Evolutionary conservation across 345 rosid species (phyloP).

Genomic region (Eucalyptus erythrocorys): DNA sequence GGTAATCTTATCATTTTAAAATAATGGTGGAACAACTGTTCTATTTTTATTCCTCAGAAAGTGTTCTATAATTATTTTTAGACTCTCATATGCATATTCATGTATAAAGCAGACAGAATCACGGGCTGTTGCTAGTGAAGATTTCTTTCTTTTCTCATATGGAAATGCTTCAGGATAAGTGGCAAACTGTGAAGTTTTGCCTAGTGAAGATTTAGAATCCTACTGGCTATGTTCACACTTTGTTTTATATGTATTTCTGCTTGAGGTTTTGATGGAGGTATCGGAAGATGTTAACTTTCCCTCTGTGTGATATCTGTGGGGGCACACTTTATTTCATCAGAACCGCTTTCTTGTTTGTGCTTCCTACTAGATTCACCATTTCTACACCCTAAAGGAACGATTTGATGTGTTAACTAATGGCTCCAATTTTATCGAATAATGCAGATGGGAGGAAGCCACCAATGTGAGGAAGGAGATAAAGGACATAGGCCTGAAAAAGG

Average conservation of each 20-base stretch:
- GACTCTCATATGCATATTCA: background rate
- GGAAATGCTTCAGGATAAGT: background rate
- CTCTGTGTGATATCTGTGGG: background rate
- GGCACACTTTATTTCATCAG: background rate
- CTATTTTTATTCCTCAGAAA: background rate
- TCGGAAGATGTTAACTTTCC: background rate
- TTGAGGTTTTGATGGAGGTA: background rate
- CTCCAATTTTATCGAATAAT: background rate
- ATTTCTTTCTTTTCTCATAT: background rate
- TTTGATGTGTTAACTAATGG: background rate
- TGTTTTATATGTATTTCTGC: background rate
- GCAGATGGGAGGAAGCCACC: conserved; percentile 83
- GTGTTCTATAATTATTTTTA: background rate
- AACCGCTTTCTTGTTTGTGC: background rate
- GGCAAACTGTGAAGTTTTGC: background rate
- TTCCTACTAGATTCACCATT: background rate
- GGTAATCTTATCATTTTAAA: conserved; percentile 11
- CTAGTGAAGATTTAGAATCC: background rate
- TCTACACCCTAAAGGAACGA: background rate
- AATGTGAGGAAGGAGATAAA: conserved; percentile 60
- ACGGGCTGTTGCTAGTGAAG: background rate
- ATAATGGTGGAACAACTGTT: background rate
- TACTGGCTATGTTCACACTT: background rate
- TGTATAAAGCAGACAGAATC: background rate
- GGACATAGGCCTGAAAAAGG: conserved; percentile 63